phyloP scores from a whole-genome alignment of 345 rosid genomes.

The Lepidium africanum region DNA sequence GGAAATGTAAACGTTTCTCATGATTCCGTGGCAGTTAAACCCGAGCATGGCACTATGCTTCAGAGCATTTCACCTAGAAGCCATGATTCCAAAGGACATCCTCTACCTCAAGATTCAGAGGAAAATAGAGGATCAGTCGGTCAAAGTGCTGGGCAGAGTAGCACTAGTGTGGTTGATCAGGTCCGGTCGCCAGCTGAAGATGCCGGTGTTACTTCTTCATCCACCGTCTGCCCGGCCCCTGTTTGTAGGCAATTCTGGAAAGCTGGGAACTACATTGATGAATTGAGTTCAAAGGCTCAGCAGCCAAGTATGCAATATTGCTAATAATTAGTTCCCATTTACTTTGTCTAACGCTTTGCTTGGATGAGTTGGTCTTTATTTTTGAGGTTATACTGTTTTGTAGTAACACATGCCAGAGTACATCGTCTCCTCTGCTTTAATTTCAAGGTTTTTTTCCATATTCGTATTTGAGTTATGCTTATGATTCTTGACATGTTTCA shows the following conservation, averaged over 20 bases:
- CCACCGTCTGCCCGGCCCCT: slow-evolving; percentile 56
- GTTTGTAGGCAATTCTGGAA: slow-evolving; percentile 93
- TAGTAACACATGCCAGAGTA: not conserved
- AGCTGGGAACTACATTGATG: slow-evolving; percentile 63
- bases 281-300: slow-evolving; percentile 38
- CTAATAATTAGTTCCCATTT: not conserved
- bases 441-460: not conserved
- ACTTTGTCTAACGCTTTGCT: not conserved
- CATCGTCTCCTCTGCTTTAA: not conserved
- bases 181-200: slow-evolving; percentile 63
- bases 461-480: not conserved
- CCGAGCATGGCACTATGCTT: slow-evolving; percentile 33
- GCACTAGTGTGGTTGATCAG: slow-evolving; percentile 62
- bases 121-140: slow-evolving; percentile 49
- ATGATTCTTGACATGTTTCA: not conserved
- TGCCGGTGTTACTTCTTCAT: slow-evolving; percentile 52
- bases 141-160: slow-evolving; percentile 42
- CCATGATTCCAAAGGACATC: slow-evolving; percentile 18
- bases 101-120: slow-evolving; percentile 40
- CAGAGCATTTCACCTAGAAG: slow-evolving; percentile 7
- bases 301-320: slow-evolving; percentile 47
- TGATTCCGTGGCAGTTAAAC: slow-evolving; percentile 37
- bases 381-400: not conserved
- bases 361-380: not conserved
- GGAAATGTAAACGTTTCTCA: slow-evolving; percentile 24